phyloP scores from a whole-genome alignment of 1,284 basidiomycete species.

The Wolfiporia cocos region DNA sequence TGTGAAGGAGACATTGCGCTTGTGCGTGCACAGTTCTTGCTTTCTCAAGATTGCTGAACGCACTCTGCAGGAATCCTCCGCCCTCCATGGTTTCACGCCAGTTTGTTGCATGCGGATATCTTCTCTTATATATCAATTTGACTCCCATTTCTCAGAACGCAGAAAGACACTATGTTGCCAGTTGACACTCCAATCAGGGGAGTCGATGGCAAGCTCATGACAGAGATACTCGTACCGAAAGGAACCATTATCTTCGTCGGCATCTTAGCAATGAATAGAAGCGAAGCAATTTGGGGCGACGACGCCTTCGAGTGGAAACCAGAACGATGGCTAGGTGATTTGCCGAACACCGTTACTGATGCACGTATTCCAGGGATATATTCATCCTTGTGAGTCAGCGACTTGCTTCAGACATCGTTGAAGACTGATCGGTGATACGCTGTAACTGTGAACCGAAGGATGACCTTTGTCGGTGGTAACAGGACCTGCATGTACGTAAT shows the following conservation, averaged over 20 bases:
- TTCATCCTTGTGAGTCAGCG: constrained; percentile 18
- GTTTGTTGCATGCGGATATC: background rate
- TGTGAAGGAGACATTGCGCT: constrained; percentile 14
- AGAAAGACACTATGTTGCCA: constrained; percentile 17
- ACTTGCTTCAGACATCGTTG: background rate
- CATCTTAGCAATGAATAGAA: constrained; percentile 38
- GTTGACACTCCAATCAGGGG: constrained; percentile 17
- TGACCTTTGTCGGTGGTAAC: background rate
- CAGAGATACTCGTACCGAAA: constrained; percentile 35
- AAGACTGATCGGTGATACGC: background rate
- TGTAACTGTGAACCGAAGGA: background rate
- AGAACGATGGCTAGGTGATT: constrained; percentile 22
- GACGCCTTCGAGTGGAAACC: constrained; percentile 46
- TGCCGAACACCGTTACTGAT: constrained; percentile 13
- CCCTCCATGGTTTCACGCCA: background rate
- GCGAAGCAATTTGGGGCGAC: constrained; percentile 46
- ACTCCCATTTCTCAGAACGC: constrained; percentile 9
- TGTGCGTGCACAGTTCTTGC: constrained; percentile 14
- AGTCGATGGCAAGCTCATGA: constrained; percentile 26
- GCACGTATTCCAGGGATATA: constrained; percentile 21
- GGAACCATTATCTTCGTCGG: constrained; percentile 43
- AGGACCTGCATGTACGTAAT: background rate
- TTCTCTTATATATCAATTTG: background rate
- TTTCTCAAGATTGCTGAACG: background rate
- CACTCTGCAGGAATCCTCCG: background rate